These are phyloP conservation scores for Talaromyces liani DNA, from an alignment of 495 filamentous ascomycete species.

Conservation along the genomic window DNA sequence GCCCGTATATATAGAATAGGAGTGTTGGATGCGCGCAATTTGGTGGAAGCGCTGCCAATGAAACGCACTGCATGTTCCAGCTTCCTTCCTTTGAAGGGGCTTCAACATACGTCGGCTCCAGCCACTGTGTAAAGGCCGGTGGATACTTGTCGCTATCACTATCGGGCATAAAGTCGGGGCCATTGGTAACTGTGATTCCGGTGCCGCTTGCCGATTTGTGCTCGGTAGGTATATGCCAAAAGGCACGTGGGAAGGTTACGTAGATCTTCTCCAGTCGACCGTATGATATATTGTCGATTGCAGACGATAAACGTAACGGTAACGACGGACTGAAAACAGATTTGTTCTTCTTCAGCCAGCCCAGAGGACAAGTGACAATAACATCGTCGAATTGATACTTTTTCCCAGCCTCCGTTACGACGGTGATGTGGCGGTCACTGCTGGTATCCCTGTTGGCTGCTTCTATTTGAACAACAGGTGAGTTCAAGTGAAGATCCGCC, in stretches of 20 bases:
- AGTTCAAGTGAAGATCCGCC: conserved; percentile 52
- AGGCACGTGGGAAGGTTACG: conserved; percentile 71
- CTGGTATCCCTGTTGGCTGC: conserved; percentile 14
- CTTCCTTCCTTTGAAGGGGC: conserved; percentile 56
- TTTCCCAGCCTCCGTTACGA: conserved; percentile 49
- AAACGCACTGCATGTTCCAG: conserved; percentile 78
- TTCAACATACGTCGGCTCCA: conserved; percentile 53
- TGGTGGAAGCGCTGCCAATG: conserved; percentile 59
- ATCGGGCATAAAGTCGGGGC: not conserved
- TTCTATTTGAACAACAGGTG: conserved; percentile 48
- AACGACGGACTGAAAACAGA: conserved; percentile 62
- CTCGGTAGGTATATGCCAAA: conserved; percentile 34
- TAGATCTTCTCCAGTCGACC: conserved; percentile 91
- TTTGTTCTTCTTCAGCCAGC: conserved; percentile 77
- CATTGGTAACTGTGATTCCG: conserved; percentile 5
- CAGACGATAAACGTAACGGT: conserved; percentile 55
- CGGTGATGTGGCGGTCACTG: conserved; percentile 29
- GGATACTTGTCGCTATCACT: conserved; percentile 9
- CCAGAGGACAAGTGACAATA: conserved; percentile 77
- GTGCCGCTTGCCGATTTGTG: not conserved
- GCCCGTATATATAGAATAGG: conserved; percentile 85
- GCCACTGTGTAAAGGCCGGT: conserved; percentile 32
- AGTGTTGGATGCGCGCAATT: conserved; percentile 71
- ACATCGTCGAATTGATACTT: conserved; percentile 68
- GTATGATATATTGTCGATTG: conserved; percentile 75